Percentiles rank a stretch among this genome's conserved stretches.
Conservation (phyloP, 768 basidiomycete species). For the Collybiopsis luxurians region DNA sequence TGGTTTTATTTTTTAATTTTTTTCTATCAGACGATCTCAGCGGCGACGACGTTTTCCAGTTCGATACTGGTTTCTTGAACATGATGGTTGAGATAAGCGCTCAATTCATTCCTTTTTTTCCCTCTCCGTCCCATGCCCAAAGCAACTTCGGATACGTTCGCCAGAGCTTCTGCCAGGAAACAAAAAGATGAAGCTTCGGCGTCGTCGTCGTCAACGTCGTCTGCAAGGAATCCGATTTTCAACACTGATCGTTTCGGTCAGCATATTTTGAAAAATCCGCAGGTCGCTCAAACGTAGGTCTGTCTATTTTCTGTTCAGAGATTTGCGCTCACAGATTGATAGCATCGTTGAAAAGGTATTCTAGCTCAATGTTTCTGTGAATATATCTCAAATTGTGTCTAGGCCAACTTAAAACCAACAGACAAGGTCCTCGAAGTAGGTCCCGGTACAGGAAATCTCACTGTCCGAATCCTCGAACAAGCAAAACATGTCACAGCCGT, state of each 20-base stretch:
- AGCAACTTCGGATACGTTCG: constrained; percentile 74
- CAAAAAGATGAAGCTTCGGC: constrained; percentile 38
- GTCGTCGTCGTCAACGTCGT: constrained; percentile 39
- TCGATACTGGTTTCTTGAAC: constrained; percentile 78
- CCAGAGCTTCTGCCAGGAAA: constrained; percentile 52
- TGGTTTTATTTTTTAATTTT: constrained; percentile 62
- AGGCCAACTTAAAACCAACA: constrained; percentile 91
- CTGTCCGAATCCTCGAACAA: constrained; percentile 89
- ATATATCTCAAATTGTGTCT: constrained; percentile 5
- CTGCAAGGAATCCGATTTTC: constrained; percentile 83
- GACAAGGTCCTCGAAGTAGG: constrained; percentile 97
- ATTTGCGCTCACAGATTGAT: constrained; percentile 12
- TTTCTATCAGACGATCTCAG: constrained; percentile 71
- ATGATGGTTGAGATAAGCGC: constrained; percentile 28
- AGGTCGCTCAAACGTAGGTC: constrained; percentile 83
- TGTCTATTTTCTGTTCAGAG: not conserved
- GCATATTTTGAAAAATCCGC: constrained; percentile 94
- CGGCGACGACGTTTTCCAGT: constrained; percentile 73
- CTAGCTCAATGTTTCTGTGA: not conserved
- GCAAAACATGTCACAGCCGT: constrained; percentile 91
- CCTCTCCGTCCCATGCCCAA: constrained; percentile 70
- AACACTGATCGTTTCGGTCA: constrained; percentile 96
- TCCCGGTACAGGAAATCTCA: constrained; percentile 96
- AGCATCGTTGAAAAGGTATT: constrained; percentile 64
- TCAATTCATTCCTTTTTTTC: not conserved